Conservation (phyloP, 2,329 filamentous ascomycete genomes). For the Aspergillus ibericus region DNA sequence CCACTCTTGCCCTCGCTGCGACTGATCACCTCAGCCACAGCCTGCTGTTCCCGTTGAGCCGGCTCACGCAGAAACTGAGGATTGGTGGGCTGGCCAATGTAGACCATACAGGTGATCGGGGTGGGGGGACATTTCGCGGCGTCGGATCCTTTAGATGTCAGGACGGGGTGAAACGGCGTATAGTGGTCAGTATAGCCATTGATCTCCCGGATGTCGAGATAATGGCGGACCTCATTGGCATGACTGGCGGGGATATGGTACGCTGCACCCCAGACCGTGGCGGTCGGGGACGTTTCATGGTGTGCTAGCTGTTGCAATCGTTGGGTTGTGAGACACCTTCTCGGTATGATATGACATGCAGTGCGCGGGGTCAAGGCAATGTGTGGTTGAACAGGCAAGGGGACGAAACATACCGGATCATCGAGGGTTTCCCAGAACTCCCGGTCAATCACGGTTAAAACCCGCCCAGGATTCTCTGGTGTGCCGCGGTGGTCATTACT, state of each 20-base stretch:
- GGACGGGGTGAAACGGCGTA: constrained; percentile 72
- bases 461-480: constrained; percentile 79
- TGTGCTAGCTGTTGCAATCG: constrained; percentile 30
- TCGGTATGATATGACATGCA: too few species aligned
- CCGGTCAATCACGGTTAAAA: constrained; percentile 87
- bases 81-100: constrained; percentile 92
- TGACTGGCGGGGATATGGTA: constrained; percentile 75
- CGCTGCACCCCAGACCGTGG: constrained; percentile 84
- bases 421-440: constrained; percentile 76
- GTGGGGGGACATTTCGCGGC: neutral
- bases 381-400: too few species aligned
- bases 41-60: constrained; percentile 68
- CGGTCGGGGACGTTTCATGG: constrained; percentile 33
- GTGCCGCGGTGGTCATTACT: constrained; percentile 96
- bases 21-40: constrained; percentile 78
- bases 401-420: constrained; percentile 55
- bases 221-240: constrained; percentile 78
- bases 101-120: constrained; percentile 67
- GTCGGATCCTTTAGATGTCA: constrained; percentile 13
- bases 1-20: constrained; percentile 79
- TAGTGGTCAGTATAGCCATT: constrained; percentile 96
- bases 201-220: constrained; percentile 95
- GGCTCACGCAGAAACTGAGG: constrained; percentile 72
- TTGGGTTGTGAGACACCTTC: neutral
- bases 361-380: too few species aligned